Evolutionary conservation across 768 basidiomycete genomes (phyloP).

Genomic region (Suillus americanus): DNA sequence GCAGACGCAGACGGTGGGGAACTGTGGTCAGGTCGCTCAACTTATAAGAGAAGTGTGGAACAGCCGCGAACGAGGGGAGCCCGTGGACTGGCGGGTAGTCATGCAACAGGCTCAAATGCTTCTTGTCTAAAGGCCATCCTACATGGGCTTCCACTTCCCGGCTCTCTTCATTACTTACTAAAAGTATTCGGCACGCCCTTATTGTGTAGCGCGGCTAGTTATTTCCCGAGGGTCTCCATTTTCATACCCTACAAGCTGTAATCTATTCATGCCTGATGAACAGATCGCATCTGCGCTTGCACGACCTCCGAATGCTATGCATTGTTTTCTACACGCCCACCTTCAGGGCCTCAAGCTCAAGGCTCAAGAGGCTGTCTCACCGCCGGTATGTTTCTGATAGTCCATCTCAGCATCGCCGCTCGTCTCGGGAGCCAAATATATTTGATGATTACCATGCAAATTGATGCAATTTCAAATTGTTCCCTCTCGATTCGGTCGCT

Average conservation of each 20-base stretch:
- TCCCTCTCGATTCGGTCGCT: background rate
- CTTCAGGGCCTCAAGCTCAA: background rate
- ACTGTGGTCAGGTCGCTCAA: constrained; percentile 50
- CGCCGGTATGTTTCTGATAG: background rate
- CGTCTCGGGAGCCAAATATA: background rate
- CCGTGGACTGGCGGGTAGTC: constrained; percentile 63
- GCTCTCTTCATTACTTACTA: background rate
- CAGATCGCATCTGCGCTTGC: background rate
- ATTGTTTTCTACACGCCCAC: background rate
- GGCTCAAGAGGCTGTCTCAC: background rate
- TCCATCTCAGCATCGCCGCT: background rate
- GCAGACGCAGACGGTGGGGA: constrained; percentile 59
- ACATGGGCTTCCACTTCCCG: background rate
- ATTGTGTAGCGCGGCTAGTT: background rate
- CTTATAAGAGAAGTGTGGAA: constrained; percentile 64
- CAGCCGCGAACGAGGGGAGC: constrained; percentile 32
- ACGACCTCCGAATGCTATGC: background rate
- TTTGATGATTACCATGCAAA: too few species aligned
- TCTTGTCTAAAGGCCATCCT: constrained; percentile 42
- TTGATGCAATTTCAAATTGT: background rate
- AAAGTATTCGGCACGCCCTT: background rate
- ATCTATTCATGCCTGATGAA: background rate
- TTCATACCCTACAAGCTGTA: background rate
- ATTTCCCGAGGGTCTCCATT: background rate
- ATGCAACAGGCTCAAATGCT: constrained; percentile 48